These are phyloP conservation scores for Epichloe brachyelytri DNA, from an alignment of 2,329 filamentous ascomycete genomes.

Conservation along the genomic window DNA sequence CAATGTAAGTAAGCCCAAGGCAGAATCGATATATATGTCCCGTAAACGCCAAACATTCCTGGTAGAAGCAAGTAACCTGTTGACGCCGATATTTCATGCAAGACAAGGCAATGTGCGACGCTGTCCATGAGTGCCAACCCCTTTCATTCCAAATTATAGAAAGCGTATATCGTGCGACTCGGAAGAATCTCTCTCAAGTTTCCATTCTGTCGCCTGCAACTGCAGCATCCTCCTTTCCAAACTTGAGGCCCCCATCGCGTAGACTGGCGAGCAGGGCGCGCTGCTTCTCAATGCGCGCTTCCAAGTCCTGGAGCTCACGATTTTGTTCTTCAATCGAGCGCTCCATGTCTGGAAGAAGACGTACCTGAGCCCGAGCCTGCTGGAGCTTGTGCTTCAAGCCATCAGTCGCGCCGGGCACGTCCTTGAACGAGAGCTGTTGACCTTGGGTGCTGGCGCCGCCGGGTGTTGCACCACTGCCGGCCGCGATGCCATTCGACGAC, in stretches of 20 bases:
- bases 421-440: conserved; percentile 44
- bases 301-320: conserved; percentile 53
- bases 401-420: conserved; percentile 67
- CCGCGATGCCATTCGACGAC: conserved; percentile 26
- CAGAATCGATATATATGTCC: neutral
- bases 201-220: conserved; percentile 27
- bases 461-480: conserved; percentile 25
- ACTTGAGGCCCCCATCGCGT: conserved; percentile 30
- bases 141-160: neutral
- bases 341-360: conserved; percentile 55
- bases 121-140: neutral
- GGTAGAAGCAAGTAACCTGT: neutral
- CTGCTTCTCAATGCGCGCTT: conserved; percentile 51
- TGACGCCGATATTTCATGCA: neutral
- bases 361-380: conserved; percentile 56
- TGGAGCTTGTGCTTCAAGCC: conserved; percentile 73
- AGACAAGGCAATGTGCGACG: neutral
- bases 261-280: conserved; percentile 42
- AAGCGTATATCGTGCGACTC: neutral
- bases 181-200: conserved; percentile 13
- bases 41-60: neutral
- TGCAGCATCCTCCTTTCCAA: conserved; percentile 17
- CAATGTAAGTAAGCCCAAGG: neutral
- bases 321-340: conserved; percentile 56
- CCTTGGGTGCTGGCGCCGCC: conserved; percentile 21